Conservation (phyloP, 305 asterid species). For the Striga hermonthica region DNA sequence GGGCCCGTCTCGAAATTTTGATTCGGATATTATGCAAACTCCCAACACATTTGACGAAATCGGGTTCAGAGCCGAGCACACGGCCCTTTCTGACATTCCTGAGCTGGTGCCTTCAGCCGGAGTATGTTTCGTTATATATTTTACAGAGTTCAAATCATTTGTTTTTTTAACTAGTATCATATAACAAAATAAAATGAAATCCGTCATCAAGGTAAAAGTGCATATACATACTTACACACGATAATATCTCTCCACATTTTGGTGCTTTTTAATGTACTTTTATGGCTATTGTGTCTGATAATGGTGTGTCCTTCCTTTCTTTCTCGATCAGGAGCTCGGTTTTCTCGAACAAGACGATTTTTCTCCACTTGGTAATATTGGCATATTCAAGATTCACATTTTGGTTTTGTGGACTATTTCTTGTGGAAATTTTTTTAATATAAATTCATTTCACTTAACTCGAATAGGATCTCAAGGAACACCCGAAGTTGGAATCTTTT, state of each 20-base stretch:
- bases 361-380: conserved; percentile 57
- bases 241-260: too few relatives aligned
- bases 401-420: not conserved
- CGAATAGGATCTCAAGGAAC: conserved; percentile 55
- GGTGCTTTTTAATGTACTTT: not conserved
- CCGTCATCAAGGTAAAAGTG: too few relatives aligned
- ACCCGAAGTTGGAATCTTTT: conserved; percentile 36
- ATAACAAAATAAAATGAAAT: too few relatives aligned
- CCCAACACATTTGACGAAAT: conserved; percentile 43
- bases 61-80: conserved; percentile 35
- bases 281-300: conserved; percentile 27
- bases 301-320: not conserved
- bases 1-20: conserved; percentile 43
- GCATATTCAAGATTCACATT: not conserved
- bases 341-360: conserved; percentile 67
- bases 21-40: conserved; percentile 49
- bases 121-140: conserved; percentile 41
- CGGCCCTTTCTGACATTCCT: conserved; percentile 60
- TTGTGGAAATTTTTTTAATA: not conserved
- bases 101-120: conserved; percentile 61
- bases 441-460: not conserved
- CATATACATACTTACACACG: too few relatives aligned
- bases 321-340: conserved; percentile 57
- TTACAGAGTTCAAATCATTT: not conserved
- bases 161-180: not conserved